Percentiles rank a stretch among this genome's conserved stretches.
phyloP scores from a whole-genome alignment of 306 rosid species.

The Begonia peltatifolia region DNA sequence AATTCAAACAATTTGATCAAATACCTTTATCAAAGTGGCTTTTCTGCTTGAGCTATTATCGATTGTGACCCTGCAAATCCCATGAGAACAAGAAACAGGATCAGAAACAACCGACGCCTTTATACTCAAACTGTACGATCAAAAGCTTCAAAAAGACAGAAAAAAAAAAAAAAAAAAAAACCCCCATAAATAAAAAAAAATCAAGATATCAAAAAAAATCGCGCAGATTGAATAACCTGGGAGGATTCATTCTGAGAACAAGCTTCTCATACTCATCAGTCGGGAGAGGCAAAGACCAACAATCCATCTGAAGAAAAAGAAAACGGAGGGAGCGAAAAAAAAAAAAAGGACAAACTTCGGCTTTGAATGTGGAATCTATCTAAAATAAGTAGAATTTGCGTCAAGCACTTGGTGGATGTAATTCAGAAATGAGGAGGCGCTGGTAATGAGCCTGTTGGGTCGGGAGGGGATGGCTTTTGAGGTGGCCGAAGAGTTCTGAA shows the following conservation, averaged over 20 bases:
- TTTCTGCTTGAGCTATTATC: constrained; percentile 59
- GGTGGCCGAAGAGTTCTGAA: constrained; percentile 33
- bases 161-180: not conserved
- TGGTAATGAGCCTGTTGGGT: constrained; percentile 8
- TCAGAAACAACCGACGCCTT: constrained; percentile 1
- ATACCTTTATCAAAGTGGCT: constrained; percentile 72
- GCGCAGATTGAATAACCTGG: constrained; percentile 32
- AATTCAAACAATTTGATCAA: constrained; percentile 6
- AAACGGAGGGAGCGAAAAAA: not conserved
- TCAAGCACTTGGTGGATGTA: too few relatives aligned
- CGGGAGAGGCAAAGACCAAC: constrained; percentile 48
- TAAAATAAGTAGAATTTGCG: too few relatives aligned
- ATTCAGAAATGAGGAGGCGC: too few relatives aligned
- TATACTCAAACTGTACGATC: constrained; percentile 2
- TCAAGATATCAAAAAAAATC: too few relatives aligned
- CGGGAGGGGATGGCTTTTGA: constrained; percentile 36
- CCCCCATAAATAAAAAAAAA: not conserved
- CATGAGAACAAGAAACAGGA: constrained; percentile 12
- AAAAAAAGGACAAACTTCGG: constrained; percentile 2
- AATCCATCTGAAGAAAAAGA: constrained; percentile 37
- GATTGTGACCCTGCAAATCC: constrained; percentile 66
- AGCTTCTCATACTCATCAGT: constrained; percentile 78
- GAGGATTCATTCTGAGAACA: constrained; percentile 77
- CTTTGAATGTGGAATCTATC: too few relatives aligned
- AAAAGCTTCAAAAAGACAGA: constrained; percentile 2